These are phyloP conservation scores for Cyclotella cryptica DNA, from an alignment of 108 stramenopile species.

Conservation along the genomic window DNA sequence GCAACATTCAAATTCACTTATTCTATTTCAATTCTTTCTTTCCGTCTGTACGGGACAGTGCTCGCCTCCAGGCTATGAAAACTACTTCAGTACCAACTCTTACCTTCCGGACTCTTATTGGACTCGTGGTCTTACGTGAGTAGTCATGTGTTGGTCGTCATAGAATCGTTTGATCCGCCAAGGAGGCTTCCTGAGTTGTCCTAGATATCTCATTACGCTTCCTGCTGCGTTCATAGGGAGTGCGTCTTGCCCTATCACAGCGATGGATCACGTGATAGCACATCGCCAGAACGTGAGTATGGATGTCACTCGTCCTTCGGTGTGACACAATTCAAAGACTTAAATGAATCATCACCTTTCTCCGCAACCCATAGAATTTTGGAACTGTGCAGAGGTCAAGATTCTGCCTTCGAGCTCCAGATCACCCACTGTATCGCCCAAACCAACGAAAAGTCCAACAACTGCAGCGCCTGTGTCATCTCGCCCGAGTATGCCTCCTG, in stretches of 20 bases:
- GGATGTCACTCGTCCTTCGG: background rate
- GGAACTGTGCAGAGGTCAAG: constrained; percentile 37
- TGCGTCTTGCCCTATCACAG: constrained; percentile 42
- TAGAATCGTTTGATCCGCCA: too few species aligned
- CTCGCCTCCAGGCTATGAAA: constrained; percentile 54
- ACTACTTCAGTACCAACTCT: constrained; percentile 42
- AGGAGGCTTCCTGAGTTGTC: too few species aligned
- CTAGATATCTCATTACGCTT: too few species aligned
- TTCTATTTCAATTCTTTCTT: background rate
- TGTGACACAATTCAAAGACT: background rate
- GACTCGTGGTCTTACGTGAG: constrained; percentile 18
- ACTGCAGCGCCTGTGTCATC: background rate
- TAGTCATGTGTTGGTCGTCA: background rate
- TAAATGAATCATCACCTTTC: background rate
- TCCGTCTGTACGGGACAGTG: constrained; percentile 23
- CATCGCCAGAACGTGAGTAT: constrained; percentile 36
- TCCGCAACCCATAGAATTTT: constrained; percentile 11
- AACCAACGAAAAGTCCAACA: constrained; percentile 16
- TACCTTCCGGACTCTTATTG: constrained; percentile 27
- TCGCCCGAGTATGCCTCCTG: too few species aligned
- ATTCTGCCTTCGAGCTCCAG: background rate
- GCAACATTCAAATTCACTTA: background rate
- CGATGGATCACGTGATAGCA: constrained; percentile 27
- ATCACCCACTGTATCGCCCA: constrained; percentile 27
- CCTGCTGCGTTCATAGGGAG: background rate